phyloP scores from a whole-genome alignment of 768 basidiomycete genomes.

The Rhizopogon vesiculosus region DNA sequence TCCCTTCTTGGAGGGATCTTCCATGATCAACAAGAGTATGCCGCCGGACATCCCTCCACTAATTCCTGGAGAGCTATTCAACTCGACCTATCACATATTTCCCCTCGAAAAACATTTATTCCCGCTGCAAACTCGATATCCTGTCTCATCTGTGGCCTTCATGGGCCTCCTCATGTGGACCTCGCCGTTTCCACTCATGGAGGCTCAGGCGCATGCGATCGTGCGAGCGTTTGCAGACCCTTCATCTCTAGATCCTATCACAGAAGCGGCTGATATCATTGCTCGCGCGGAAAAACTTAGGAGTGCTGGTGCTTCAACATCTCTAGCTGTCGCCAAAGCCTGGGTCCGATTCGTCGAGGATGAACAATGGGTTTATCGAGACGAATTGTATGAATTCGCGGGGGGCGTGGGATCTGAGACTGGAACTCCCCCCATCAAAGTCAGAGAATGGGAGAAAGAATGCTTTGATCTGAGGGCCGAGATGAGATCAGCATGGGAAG shows the following conservation, averaged over 20 bases:
- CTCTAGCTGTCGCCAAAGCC: conserved; percentile 39
- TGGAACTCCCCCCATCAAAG: conserved; percentile 27
- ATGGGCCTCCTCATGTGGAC: conserved; percentile 56
- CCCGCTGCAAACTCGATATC: conserved; percentile 44
- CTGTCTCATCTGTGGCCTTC: conserved; percentile 58
- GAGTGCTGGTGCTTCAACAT: conserved; percentile 25
- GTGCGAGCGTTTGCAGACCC: conserved; percentile 52
- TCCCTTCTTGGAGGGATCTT: conserved; percentile 48
- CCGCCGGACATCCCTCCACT: conserved; percentile 46
- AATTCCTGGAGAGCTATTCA: conserved; percentile 43
- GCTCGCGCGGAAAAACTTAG: conserved; percentile 43
- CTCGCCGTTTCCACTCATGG: conserved; percentile 71
- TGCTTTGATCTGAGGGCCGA: conserved; percentile 43
- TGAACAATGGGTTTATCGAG: conserved; percentile 68
- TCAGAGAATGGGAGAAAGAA: conserved; percentile 55
- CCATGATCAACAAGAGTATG: conserved; percentile 29
- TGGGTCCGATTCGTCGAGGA: conserved; percentile 51
- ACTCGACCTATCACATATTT: conserved; percentile 63
- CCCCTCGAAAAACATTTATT: conserved; percentile 71
- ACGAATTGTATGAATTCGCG: conserved; percentile 49
- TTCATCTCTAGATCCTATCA: conserved; percentile 38
- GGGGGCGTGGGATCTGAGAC: conserved; percentile 21
- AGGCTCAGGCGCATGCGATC: conserved; percentile 70
- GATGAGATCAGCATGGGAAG: conserved; percentile 54
- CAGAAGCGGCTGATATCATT: conserved; percentile 46